Evolutionary conservation across 106 monocot species (phyloP), one percentile per base, ranked within the genome.

Genomic region (Gastrodia elata): DNA sequence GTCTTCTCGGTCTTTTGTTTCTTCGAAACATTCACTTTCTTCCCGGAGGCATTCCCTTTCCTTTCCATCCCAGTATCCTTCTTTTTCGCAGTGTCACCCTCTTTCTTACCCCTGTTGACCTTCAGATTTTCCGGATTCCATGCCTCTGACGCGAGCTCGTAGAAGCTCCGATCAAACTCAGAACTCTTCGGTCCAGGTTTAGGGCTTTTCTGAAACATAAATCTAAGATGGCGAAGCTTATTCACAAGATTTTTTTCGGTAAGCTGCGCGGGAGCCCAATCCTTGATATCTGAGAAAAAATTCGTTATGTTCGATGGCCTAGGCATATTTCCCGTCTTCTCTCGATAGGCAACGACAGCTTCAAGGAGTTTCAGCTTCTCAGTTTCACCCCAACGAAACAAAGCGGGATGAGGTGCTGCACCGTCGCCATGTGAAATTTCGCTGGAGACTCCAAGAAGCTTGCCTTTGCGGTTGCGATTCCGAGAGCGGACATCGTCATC

Each of bases 201-300:
- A 69, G 39, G 26, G 40, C 40, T 69, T 4, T 24, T 40, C 37
- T 40, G 39, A 26, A 69, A 69, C 40, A 24, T 69, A 13, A 24
- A 25, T 13, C 40, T 20, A 4, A 69, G 11, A 69, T 69, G 24
- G 9, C 39, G 39, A 18, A 69, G 8, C 69, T 69, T 69, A 39
- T n/a, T 69, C 15, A 1, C 4, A 6, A 69, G 25, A 39, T 69
- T 69, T 35, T 69, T 40, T 24, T 40, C 69, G 14, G 69, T 40
- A 41, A 69, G 69, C 40, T 14, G n/a, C 10, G 0, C 26, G 10
- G 69, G 69, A 69, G 40, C 69, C 69, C 69, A 69, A 40, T 69
- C 40, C 11, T 40, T 40, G 69, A 69, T 27, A 16, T 69, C 69
- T 69, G n/a, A 2, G 22, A 69, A 69, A 40, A 69, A 39, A n/a